Percentiles rank a stretch among this genome's conserved stretches.
phyloP scores from a whole-genome alignment of 2,329 filamentous ascomycete genomes.

The Hypoxylon sp. region DNA sequence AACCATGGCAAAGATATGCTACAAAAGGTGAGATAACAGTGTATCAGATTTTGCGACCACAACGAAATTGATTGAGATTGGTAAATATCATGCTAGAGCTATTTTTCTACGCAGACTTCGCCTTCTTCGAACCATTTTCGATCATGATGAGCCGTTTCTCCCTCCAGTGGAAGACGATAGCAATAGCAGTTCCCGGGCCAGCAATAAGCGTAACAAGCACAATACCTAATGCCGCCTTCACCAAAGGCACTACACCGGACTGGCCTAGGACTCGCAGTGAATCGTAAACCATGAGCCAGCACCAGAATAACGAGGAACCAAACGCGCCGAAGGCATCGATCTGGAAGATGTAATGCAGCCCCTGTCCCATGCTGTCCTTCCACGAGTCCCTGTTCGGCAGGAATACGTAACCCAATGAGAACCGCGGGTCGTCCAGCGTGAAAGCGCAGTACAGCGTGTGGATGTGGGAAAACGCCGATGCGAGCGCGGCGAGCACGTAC shows the following conservation, averaged over 20 bases:
- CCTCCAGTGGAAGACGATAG: constrained; percentile 41
- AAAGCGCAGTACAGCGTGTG: constrained; percentile 38
- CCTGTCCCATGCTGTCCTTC: constrained; percentile 36
- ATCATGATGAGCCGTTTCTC: constrained; percentile 42
- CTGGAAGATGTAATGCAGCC: constrained; percentile 46
- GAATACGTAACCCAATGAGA: constrained; percentile 40
- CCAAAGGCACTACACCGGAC: constrained; percentile 13
- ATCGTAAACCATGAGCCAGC: constrained; percentile 40
- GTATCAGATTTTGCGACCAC: too few species aligned
- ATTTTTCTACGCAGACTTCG: constrained; percentile 29
- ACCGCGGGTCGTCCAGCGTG: constrained; percentile 33
- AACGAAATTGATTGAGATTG: too few species aligned
- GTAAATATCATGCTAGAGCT: too few species aligned
- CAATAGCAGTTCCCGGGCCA: constrained; percentile 41
- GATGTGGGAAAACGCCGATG: constrained; percentile 37
- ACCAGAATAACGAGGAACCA: constrained; percentile 40
- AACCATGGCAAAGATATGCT: too few species aligned
- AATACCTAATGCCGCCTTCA: constrained; percentile 35
- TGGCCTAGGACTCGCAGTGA: constrained; percentile 35
- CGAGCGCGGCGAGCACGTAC: constrained; percentile 35
- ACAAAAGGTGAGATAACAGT: too few species aligned
- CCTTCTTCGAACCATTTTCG: constrained; percentile 38
- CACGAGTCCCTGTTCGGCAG: constrained; percentile 32
- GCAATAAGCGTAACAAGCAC: constrained; percentile 30
- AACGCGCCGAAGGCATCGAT: constrained; percentile 42